A percentile compares a stretch with the other conserved stretches of the same genome.
These are phyloP conservation scores for Mortierella sp. DNA, from an alignment of 371 early-diverging fungal genomes.

Conservation along the genomic window DNA sequence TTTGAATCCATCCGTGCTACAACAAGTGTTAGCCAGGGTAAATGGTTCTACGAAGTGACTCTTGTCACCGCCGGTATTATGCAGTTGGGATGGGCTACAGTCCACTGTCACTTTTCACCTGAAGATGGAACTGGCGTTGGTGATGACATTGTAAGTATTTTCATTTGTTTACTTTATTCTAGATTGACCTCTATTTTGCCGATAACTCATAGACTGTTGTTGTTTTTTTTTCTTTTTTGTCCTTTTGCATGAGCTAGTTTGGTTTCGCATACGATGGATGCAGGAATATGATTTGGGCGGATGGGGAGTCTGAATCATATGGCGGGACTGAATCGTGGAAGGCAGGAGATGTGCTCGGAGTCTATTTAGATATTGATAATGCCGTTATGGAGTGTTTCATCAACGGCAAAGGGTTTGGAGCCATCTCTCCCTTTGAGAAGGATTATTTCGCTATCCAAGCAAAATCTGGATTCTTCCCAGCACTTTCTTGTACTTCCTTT, in stretches of 20 bases:
- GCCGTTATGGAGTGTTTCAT: slow-evolving; percentile 43
- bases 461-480: slow-evolving; percentile 42
- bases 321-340: slow-evolving; percentile 44
- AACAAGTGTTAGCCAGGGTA: slow-evolving; percentile 58
- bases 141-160: slow-evolving; percentile 65
- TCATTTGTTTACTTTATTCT: not conserved
- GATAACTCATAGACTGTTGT: not conserved
- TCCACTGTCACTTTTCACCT: slow-evolving; percentile 69
- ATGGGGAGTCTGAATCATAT: slow-evolving; percentile 44
- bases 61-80: slow-evolving; percentile 70
- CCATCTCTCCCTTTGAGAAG: slow-evolving; percentile 24
- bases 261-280: slow-evolving; percentile 74
- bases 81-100: slow-evolving; percentile 77
- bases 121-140: slow-evolving; percentile 76
- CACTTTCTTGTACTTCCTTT: slow-evolving; percentile 49
- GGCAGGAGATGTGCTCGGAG: slow-evolving; percentile 44
- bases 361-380: slow-evolving; percentile 52
- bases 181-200: not conserved
- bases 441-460: slow-evolving; percentile 46
- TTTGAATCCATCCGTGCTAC: slow-evolving; percentile 59
- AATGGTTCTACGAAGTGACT: slow-evolving; percentile 74
- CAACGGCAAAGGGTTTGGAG: slow-evolving; percentile 40
- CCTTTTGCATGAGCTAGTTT: slow-evolving; percentile 56
- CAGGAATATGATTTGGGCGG: slow-evolving; percentile 68
- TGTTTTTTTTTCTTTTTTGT: not conserved